Evolutionary conservation across 768 basidiomycete species (phyloP).

Genomic region (Calocera cornea): DNA sequence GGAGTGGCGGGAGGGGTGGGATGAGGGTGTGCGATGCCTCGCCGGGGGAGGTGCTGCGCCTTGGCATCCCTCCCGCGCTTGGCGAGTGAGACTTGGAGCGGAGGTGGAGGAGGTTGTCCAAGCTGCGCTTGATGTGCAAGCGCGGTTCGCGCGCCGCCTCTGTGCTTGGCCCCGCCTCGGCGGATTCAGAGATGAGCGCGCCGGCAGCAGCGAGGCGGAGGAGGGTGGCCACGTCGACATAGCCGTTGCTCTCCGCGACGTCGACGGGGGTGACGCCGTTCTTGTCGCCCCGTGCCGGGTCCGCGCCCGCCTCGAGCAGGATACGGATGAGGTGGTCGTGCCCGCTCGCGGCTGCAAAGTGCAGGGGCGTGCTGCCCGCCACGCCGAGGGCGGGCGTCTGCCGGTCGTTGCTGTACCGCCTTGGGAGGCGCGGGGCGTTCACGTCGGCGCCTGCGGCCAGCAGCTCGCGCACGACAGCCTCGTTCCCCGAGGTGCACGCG

Average conservation of each 20-base stretch:
- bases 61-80: neutral
- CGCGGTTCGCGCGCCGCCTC: slow-evolving; percentile 14
- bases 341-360: slow-evolving; percentile 93
- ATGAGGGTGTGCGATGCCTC: neutral
- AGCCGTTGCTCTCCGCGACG: slow-evolving; percentile 68
- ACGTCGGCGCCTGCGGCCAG: slow-evolving; percentile 96
- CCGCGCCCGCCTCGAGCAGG: slow-evolving; percentile 74
- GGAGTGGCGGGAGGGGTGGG: neutral
- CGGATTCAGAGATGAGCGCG: neutral
- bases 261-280: slow-evolving; percentile 78
- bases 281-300: slow-evolving; percentile 72
- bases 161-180: neutral
- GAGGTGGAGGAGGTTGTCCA: slow-evolving; percentile 56
- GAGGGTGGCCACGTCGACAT: slow-evolving; percentile 60
- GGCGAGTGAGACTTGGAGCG: slow-evolving; percentile 13
- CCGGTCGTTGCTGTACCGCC: slow-evolving; percentile 29
- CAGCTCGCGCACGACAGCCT: slow-evolving; percentile 71
- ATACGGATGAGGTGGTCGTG: slow-evolving; percentile 64
- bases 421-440: slow-evolving; percentile 55
- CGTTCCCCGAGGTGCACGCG: slow-evolving; percentile 81
- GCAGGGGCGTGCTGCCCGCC: slow-evolving; percentile 76
- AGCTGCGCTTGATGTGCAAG: slow-evolving; percentile 61
- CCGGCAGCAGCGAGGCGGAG: slow-evolving; percentile 27
- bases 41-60: slow-evolving; percentile 7
- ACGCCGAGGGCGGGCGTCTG: slow-evolving; percentile 21